Evolutionary conservation across 2,329 filamentous ascomycete species (phyloP), one percentile per base, ranked within the genome.

Genomic region (Ophiostoma sp.): DNA sequence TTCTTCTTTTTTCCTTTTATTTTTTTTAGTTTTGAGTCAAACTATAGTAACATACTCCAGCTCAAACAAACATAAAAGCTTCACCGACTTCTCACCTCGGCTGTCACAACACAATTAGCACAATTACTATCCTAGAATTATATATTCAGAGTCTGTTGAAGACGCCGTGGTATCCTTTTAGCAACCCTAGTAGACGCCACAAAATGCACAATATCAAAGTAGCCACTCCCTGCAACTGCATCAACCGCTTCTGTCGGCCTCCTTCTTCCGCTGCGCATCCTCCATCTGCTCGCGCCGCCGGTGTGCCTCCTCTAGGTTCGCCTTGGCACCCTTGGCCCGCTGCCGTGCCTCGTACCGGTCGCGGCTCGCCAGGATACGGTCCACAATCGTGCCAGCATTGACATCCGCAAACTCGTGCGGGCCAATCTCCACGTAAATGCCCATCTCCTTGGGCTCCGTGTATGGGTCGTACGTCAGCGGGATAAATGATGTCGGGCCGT

Each of bases 401-500:
- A 98, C 93, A 70, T 93, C 84, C 72, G 91, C 85, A 76, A 94
- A 99, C 27, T 86, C 82, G 79, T 99, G 95, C 66, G 82, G 78
- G 11, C 85, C 85, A 58, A 97, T 88, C 76, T 96, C 87, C 55
- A 82, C 84, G 81, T 96, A 97, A 75, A 99, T 92, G 45, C 89
- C 89, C 82, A 97, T 87, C 64, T 84, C 82, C 78, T 93, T 95
- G 67, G 93, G 88, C 14, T 87, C 91, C 41, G 84, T 82, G 79
- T 98, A 97, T 1, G 91, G 90, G 75, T 93, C 90, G 76, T 91
- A 91, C 5, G 88, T 91, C 38, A 87, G 76, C 75, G 88, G 90
- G 81, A 96, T 95, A 77, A 97, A 97, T 12, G 90, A 85, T 0
- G 95, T 99, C 6, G 93, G 92, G n/a, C 95, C 95, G 79, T 99